phyloP scores from a whole-genome alignment of 495 filamentous ascomycete genomes.

The Aspergillus sclerotioniger region DNA sequence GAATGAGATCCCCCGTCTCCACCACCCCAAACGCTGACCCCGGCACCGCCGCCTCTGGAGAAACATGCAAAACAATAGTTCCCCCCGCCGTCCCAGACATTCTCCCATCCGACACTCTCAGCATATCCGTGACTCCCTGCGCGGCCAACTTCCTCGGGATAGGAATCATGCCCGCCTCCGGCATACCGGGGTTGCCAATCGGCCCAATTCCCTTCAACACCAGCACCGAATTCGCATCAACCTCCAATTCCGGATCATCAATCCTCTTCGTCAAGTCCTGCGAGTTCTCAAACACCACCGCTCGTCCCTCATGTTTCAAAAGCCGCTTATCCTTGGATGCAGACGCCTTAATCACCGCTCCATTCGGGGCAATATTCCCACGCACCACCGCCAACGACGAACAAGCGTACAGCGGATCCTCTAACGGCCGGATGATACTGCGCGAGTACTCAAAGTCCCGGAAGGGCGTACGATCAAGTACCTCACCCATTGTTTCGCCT shows the following conservation, averaged over 20 bases:
- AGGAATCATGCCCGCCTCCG: conserved; percentile 53
- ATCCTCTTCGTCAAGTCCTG: conserved; percentile 57
- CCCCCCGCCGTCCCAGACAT: conserved; percentile 71
- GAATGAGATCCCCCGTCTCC: conserved; percentile 56
- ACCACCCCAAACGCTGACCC: conserved; percentile 59
- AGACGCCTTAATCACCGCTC: conserved; percentile 63
- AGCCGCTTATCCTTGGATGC: conserved; percentile 54
- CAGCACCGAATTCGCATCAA: conserved; percentile 53
- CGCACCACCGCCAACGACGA: conserved; percentile 53
- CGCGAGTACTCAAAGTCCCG: conserved; percentile 39
- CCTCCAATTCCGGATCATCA: conserved; percentile 53
- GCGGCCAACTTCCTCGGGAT: conserved; percentile 61
- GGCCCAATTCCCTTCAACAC: conserved; percentile 62
- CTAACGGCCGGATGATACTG: conserved; percentile 51
- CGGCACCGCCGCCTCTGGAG: conserved; percentile 59
- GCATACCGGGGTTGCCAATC: conserved; percentile 66
- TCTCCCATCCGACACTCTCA: conserved; percentile 62
- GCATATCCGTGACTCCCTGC: conserved; percentile 62
- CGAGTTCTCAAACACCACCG: conserved; percentile 58
- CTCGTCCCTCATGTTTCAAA: conserved; percentile 51
- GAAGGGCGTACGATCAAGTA: conserved; percentile 47
- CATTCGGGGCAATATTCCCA: conserved; percentile 57
- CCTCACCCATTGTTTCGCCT: conserved; percentile 56
- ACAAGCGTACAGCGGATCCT: conserved; percentile 51
- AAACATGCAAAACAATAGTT: conserved; percentile 65